phyloP scores from a whole-genome alignment of 495 filamentous ascomycete species.

The Aspergillus conjunctus region DNA sequence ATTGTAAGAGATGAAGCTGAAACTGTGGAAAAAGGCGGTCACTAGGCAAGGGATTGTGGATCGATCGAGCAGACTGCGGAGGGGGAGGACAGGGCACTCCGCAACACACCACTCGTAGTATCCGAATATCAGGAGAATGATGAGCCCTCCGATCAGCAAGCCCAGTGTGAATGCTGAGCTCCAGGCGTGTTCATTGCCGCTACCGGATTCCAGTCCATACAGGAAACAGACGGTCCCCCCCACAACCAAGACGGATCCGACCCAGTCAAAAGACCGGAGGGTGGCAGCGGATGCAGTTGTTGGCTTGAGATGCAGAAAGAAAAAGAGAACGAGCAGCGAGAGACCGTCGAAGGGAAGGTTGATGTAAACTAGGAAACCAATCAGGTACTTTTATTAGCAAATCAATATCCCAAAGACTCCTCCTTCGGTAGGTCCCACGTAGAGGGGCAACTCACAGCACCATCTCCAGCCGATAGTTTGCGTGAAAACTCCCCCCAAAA shows the following conservation, averaged over 20 bases:
- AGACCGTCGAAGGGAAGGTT: conserved; percentile 62
- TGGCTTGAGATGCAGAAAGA: conserved; percentile 72
- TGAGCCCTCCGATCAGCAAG: conserved; percentile 63
- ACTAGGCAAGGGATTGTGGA: conserved; percentile 4
- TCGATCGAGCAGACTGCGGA: conserved; percentile 54
- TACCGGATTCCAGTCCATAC: background rate
- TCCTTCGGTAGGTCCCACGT: too few relatives aligned
- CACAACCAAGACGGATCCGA: background rate
- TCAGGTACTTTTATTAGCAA: background rate
- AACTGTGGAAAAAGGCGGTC: background rate
- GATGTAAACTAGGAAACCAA: background rate
- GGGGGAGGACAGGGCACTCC: conserved; percentile 68
- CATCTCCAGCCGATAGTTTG: conserved; percentile 50
- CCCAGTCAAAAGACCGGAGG: conserved; percentile 71
- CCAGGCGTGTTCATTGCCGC: conserved; percentile 38
- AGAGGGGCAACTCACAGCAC: conserved; percentile 28
- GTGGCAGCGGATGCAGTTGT: conserved; percentile 65
- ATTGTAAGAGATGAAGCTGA: background rate
- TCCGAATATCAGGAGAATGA: conserved; percentile 75
- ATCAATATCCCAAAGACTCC: background rate
- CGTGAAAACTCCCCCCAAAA: conserved; percentile 51
- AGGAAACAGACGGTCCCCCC: background rate
- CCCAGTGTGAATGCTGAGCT: conserved; percentile 31
- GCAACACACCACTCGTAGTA: conserved; percentile 67
- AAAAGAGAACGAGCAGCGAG: conserved; percentile 60